Evolutionary conservation across 768 basidiomycete genomes (phyloP).

Genomic region (Tulasnella sp.): DNA sequence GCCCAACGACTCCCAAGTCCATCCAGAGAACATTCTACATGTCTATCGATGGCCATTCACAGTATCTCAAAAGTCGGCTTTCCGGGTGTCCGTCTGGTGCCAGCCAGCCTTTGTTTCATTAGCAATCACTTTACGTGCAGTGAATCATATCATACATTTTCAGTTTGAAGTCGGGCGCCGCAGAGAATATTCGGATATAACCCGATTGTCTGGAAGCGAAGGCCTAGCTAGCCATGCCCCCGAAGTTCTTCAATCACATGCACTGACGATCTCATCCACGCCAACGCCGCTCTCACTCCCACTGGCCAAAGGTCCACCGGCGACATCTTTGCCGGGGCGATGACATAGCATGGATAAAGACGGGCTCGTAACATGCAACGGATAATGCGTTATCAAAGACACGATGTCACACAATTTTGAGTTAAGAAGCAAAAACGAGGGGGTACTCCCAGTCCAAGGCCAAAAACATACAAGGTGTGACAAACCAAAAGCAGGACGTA

Average conservation of each 20-base stretch:
- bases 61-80: too few species aligned
- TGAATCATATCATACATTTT: background rate
- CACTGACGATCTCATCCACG: background rate
- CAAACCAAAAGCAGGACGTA: background rate
- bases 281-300: background rate
- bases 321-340: background rate
- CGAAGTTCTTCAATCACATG: background rate
- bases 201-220: background rate
- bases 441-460: too few species aligned
- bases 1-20: too few species aligned
- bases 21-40: too few species aligned
- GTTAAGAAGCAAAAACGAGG: too few species aligned
- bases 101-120: background rate
- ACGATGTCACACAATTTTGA: too few species aligned
- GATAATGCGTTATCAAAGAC: too few species aligned
- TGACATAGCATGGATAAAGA: background rate
- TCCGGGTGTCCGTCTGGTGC: too few species aligned
- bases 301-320: background rate
- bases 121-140: background rate
- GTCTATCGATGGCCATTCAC: too few species aligned
- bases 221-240: too few species aligned
- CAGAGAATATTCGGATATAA: background rate
- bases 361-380: too few species aligned
- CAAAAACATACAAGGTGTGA: background rate
- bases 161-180: background rate